These are phyloP conservation scores for Zygosaccharomyces sapae DNA, from an alignment of 1,139 yeast genomes.

Conservation along the genomic window DNA sequence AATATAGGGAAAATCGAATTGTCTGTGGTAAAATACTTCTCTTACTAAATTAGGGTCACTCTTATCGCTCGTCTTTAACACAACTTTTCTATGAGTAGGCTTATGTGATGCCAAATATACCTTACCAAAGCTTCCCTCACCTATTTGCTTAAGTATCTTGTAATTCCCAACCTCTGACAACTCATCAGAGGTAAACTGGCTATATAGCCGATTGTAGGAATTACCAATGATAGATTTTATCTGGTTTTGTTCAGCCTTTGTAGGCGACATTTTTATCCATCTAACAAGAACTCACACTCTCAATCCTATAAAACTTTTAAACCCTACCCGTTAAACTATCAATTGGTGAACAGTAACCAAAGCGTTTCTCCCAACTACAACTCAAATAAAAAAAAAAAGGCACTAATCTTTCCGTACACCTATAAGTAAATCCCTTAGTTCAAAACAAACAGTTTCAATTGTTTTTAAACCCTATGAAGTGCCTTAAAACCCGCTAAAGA, in stretches of 20 bases:
- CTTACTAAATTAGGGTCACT: constrained; percentile 86
- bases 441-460: neutral
- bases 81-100: constrained; percentile 70
- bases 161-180: constrained; percentile 74
- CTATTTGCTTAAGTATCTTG: constrained; percentile 63
- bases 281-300: too few species aligned
- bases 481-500: neutral
- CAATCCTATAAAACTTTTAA: neutral
- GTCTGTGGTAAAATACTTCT: constrained; percentile 85
- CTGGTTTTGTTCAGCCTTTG: constrained; percentile 32
- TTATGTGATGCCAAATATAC: constrained; percentile 80
- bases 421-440: too few species aligned
- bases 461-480: neutral
- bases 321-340: neutral
- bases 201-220: constrained; percentile 59
- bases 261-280: constrained; percentile 4
- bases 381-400: neutral
- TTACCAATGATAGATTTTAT: constrained; percentile 45
- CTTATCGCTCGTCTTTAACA: constrained; percentile 77
- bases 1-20: constrained; percentile 77
- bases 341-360: neutral
- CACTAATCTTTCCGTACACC: too few species aligned
- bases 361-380: neutral
- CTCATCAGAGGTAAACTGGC: constrained; percentile 51
- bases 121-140: constrained; percentile 90